Evolutionary conservation across 2,329 filamentous ascomycete species (phyloP), one percentile per base, ranked within the genome.

Genomic region (Neofusicoccum cordaticola): DNA sequence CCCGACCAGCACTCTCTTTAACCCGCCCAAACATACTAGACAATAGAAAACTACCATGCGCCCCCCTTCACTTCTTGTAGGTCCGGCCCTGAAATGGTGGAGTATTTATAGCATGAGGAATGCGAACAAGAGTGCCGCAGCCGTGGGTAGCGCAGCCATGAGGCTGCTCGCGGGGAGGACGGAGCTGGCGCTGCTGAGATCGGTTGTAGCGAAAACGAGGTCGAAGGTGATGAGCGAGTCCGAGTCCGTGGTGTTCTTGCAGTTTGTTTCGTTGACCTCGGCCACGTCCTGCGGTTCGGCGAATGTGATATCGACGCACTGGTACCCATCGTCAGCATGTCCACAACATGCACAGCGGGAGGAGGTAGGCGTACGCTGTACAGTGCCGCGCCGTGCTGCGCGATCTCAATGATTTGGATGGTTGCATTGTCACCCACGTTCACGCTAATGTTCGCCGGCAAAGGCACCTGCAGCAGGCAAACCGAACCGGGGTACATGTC

Each of bases 221-320:
- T 90, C 85, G 81, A 95, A 93, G 68, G 85, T 85, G 70, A 97
- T 87, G 64, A 91, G 67, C 35, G 74, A 56, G 41, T 61, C 67
- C 8, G 66, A 62, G 0, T 65, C 82, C 51, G 85, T 88, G 66
- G 89, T 91, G 81, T 98, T 98, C 83, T 90, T 93, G 83, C 94
- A 98, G 79, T 97, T 97, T 13, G 86, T 84, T 66, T 84, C 81
- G 74, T 90, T 96, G 69, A 97, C 91, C 69, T 89, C 82, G 64
- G 81, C 82, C 57, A 96, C 87, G 74, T 96, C 90, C 71, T 87
- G 81, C 27, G 91, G 90, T 1, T 93, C 90, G 53, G 89, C 91
- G 71, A 98, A 96, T 52, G 90, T 94, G 72, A 98, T 96, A 74
- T 98, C 94, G 70, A 96, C 93, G 75, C 95, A 98, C 92, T 97